A percentile compares a stretch with the other conserved stretches of the same genome.
phyloP scores from a whole-genome alignment of 495 filamentous ascomycete species.

The Aspergillus homomorphus region DNA sequence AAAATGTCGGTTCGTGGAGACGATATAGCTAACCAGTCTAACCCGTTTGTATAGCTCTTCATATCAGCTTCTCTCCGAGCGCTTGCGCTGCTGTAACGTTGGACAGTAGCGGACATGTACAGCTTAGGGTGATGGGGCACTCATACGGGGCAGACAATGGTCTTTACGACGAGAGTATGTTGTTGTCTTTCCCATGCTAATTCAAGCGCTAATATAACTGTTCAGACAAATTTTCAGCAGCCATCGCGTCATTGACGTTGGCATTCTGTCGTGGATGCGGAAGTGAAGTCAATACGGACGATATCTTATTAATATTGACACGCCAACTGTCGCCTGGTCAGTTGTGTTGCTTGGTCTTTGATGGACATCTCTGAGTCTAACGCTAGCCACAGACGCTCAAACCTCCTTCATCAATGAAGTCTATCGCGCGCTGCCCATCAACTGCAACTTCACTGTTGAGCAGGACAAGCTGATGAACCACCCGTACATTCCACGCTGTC shows the following conservation, averaged over 20 bases:
- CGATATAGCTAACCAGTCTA: slow-evolving; percentile 5
- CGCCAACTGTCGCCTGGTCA: slow-evolving; percentile 48
- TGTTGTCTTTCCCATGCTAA: neutral
- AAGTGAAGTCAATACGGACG: slow-evolving; percentile 63
- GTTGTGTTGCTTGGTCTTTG: slow-evolving; percentile 22
- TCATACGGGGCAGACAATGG: slow-evolving; percentile 39
- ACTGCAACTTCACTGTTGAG: slow-evolving; percentile 68
- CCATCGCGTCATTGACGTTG: slow-evolving; percentile 57
- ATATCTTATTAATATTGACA: slow-evolving; percentile 64
- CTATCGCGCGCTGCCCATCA: slow-evolving; percentile 61
- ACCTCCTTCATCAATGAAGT: slow-evolving; percentile 59
- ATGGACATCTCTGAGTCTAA: neutral
- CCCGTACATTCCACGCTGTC: slow-evolving; percentile 61
- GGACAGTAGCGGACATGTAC: slow-evolving; percentile 61
- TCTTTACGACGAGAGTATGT: slow-evolving; percentile 43
- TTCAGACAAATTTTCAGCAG: slow-evolving; percentile 49
- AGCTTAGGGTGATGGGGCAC: slow-evolving; percentile 60
- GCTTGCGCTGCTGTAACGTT: slow-evolving; percentile 63
- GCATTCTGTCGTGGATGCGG: slow-evolving; percentile 57
- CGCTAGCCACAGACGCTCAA: slow-evolving; percentile 33
- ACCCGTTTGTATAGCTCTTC: slow-evolving; percentile 45
- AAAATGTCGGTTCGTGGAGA: neutral
- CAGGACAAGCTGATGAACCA: slow-evolving; percentile 70
- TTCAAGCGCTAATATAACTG: slow-evolving; percentile 12
- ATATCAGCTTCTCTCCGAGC: slow-evolving; percentile 72